Percentiles rank a stretch among this genome's conserved stretches.
Conservation (phyloP, 192 early-diverging fungal genomes). For the Phlyctochytrium arcticum region DNA sequence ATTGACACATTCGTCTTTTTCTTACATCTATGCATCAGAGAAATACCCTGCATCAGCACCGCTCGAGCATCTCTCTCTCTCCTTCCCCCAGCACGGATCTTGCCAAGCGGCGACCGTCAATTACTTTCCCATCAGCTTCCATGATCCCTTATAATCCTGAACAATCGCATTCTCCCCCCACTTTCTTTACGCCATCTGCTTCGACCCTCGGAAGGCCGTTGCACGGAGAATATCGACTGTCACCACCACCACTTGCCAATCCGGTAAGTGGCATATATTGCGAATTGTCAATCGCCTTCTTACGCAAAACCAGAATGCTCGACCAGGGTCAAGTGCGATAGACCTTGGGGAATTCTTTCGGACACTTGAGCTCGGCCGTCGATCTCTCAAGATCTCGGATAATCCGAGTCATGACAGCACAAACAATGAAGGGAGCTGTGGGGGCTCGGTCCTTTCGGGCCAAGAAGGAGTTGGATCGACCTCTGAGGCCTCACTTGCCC, state of each 20-base stretch:
- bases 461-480: background rate
- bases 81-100: background rate
- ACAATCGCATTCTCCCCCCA: background rate
- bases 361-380: conserved; percentile 7
- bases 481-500: background rate
- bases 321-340: background rate
- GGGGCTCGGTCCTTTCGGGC: background rate
- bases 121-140: background rate
- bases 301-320: background rate
- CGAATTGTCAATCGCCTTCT: background rate
- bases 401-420: background rate
- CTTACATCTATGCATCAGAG: no score
- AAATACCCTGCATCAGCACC: background rate
- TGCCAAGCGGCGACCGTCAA: background rate
- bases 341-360: conserved; percentile 12
- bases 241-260: background rate
- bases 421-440: background rate
- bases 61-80: background rate
- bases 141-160: background rate
- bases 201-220: background rate
- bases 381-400: background rate
- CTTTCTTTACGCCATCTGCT: conserved; percentile 3
- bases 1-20: no score
- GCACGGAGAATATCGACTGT: background rate
- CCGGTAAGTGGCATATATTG: background rate